Base-by-base conservation (phyloP, 352 stramenopile species). In the Phytophthora citricola region DNA sequence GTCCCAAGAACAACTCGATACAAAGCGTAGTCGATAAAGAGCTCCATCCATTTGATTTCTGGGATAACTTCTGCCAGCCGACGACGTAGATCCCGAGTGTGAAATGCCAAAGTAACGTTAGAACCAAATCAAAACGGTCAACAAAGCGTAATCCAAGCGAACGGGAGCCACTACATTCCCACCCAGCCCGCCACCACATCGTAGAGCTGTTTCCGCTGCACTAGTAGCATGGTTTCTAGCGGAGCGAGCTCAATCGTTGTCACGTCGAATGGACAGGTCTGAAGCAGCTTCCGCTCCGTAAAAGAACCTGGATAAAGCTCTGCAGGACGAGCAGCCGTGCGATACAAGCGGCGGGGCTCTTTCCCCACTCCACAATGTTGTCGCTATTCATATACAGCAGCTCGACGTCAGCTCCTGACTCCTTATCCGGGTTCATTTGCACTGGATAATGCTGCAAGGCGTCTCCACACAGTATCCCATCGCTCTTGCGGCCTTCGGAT, bases 311-410 rank as follows among this genome's bases (percentile, higher is more conserved):
- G 72, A 69, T 74, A 83, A 9, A 75, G 15, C 17, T 64, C 58
- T 22, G 65, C 72, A 14, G 55, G 60, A 9, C 69, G 66, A 54
- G 76, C 71, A 54, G 41, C 43, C 7, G 72, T 75, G 32, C 66
- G 63, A 44, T 76, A 80, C 48, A 81, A 34, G 10, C 40, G 63
- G 10, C 52, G 54, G 41, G 38, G 41, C 9, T 55, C 50, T 14
- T 44, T 52, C 38, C 69, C 69, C 66, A 81, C 17, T 70, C 51
- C 9, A 84, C 51, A 47, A 87, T 76, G 44, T 77, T 62, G 50
- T 87, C 73, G 50, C 78, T 87, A 61, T 87, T 87, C 50, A 81
- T 80, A 55, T 87, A 87, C 51, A 86, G 62, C 40, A 53, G 65
- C 38, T 69, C 56, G n/a, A 59, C 55, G 47, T 74, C 69, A 22